These are phyloP conservation scores for Carex kokanica DNA, from an alignment of 176 grass and related monocot genomes.

Conservation along the genomic window DNA sequence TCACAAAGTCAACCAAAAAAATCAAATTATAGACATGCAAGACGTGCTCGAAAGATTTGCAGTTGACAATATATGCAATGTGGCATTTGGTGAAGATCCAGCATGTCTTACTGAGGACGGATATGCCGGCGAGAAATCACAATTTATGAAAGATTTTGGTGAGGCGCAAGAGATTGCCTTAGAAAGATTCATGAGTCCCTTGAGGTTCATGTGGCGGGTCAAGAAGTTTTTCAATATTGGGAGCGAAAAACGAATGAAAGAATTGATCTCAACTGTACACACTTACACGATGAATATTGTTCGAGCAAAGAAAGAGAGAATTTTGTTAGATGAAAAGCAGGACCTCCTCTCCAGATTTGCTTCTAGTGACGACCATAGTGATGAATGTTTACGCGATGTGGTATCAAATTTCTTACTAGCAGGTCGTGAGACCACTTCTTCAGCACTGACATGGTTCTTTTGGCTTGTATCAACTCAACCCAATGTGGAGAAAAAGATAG, in stretches of 20 bases:
- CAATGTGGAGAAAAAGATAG: slow-evolving; percentile 43
- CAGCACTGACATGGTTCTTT: slow-evolving; percentile 76
- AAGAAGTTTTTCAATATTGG: slow-evolving; percentile 53
- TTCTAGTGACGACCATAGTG: slow-evolving; percentile 24
- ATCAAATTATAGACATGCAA: slow-evolving; percentile 18
- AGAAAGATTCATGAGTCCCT: slow-evolving; percentile 39
- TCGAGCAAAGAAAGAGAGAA: slow-evolving; percentile 24
- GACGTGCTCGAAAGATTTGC: slow-evolving; percentile 36
- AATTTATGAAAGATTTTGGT: slow-evolving; percentile 35
- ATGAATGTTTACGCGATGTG: slow-evolving; percentile 50
- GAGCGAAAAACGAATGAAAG: slow-evolving; percentile 33
- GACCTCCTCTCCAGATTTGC: slow-evolving; percentile 64
- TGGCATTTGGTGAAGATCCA: slow-evolving; percentile 33
- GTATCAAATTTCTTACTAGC: slow-evolving; percentile 65
- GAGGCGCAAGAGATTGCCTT: slow-evolving; percentile 19
- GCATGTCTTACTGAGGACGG: slow-evolving; percentile 28
- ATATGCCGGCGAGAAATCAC: not conserved
- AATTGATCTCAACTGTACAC: slow-evolving; percentile 36
- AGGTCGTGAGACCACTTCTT: slow-evolving; percentile 67
- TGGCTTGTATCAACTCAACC: slow-evolving; percentile 46
- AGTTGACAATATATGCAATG: slow-evolving; percentile 43
- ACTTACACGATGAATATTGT: slow-evolving; percentile 41
- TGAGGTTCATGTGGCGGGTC: slow-evolving; percentile 47
- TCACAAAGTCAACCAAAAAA: not conserved
- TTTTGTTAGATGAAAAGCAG: not conserved